phyloP scores from a whole-genome alignment of 345 rosid genomes.

The Erucastrum elatum region DNA sequence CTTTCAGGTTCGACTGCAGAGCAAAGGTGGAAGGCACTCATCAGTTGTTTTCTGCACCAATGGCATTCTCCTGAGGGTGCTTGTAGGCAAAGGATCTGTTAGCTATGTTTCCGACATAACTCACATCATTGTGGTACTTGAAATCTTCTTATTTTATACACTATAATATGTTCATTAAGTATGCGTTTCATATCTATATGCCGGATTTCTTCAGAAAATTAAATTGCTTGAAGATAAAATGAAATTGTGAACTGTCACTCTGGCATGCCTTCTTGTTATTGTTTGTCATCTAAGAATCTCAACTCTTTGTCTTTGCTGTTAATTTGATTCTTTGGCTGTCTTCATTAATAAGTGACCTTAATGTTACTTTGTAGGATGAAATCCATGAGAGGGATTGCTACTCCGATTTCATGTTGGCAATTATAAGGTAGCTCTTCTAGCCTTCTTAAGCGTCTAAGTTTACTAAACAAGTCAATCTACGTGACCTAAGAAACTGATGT shows the following conservation, averaged over 20 bases:
- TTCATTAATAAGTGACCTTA: slow-evolving; percentile 23
- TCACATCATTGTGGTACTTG: slow-evolving; percentile 90
- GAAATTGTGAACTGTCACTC: neutral
- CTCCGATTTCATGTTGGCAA: slow-evolving; percentile 92
- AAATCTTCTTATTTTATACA: slow-evolving; percentile 8
- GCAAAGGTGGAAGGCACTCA: slow-evolving; percentile 82
- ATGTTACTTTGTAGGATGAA: slow-evolving; percentile 75
- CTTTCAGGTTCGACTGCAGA: slow-evolving; percentile 81
- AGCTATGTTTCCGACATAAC: slow-evolving; percentile 62
- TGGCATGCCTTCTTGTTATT: slow-evolving; percentile 13
- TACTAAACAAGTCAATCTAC: neutral
- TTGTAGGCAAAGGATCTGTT: slow-evolving; percentile 59
- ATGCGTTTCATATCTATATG: slow-evolving; percentile 13
- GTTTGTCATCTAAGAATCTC: neutral
- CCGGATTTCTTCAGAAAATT: neutral
- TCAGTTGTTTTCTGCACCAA: slow-evolving; percentile 94
- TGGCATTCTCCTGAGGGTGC: slow-evolving; percentile 79
- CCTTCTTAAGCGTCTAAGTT: neutral
- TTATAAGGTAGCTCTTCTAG: slow-evolving; percentile 61
- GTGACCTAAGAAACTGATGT: neutral
- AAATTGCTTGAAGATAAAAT: neutral
- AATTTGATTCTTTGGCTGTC: slow-evolving; percentile 20
- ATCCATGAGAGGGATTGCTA: slow-evolving; percentile 95
- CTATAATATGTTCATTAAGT: neutral
- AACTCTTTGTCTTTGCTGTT: neutral